Conservation (phyloP, 805 yeast species). For the Maudiozyma serrabonitensis region DNA sequence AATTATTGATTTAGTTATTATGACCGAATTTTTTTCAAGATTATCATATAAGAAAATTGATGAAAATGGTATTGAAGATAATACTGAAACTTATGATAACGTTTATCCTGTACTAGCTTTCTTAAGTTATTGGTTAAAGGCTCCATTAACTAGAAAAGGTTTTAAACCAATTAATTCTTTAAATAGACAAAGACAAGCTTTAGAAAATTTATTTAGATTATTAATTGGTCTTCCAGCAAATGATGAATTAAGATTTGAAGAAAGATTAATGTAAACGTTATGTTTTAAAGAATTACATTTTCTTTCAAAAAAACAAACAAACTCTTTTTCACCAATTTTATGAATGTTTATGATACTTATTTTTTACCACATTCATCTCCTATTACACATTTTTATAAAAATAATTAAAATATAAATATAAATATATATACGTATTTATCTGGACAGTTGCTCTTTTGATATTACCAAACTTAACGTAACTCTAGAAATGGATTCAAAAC, state of each 20-base stretch:
- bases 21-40: slow-evolving; percentile 84
- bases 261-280: slow-evolving; percentile 40
- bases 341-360: background rate
- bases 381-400: too few relatives aligned
- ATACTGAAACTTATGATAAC: slow-evolving; percentile 37
- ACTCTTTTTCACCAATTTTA: background rate
- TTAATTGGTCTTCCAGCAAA: slow-evolving; percentile 83
- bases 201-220: slow-evolving; percentile 83
- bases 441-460: too few relatives aligned
- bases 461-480: too few relatives aligned
- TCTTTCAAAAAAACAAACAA: too few relatives aligned
- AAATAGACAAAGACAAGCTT: slow-evolving; percentile 87
- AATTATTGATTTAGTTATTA: slow-evolving; percentile 81
- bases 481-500: too few relatives aligned
- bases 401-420: too few relatives aligned
- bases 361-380: too few relatives aligned
- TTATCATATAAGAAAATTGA: slow-evolving; percentile 61
- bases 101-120: slow-evolving; percentile 82
- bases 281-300: background rate
- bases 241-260: slow-evolving; percentile 91
- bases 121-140: slow-evolving; percentile 91
- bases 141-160: slow-evolving; percentile 89
- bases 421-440: too few relatives aligned
- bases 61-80: slow-evolving; percentile 15
- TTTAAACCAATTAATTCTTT: slow-evolving; percentile 84